Evolutionary conservation across 768 basidiomycete species (phyloP).

Genomic region (Tylopilus cervinicoccineus): DNA sequence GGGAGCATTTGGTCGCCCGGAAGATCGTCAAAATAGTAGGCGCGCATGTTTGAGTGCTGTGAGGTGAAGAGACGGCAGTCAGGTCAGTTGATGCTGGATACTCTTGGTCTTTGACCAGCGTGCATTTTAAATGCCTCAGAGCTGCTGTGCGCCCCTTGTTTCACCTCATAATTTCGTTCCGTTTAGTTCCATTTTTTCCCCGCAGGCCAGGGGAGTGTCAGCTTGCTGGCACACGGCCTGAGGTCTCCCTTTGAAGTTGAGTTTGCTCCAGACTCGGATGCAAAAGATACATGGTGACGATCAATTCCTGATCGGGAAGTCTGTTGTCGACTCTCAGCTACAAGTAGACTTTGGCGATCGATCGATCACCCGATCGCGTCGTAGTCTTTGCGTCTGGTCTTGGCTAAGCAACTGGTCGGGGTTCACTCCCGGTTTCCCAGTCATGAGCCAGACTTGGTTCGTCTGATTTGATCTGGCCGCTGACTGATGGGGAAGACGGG

Average conservation of each 20-base stretch:
- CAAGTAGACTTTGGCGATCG: no score
- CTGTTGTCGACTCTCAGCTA: no score
- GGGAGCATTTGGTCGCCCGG: conserved; percentile 78
- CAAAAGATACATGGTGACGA: not conserved
- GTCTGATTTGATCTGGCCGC: no score
- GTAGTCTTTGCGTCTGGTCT: no score
- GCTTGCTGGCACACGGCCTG: not conserved
- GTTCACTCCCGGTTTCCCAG: no score
- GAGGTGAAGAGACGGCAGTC: no score
- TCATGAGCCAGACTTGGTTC: no score
- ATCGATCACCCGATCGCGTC: no score
- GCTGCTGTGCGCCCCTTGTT: not conserved
- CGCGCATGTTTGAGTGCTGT: conserved; percentile 48
- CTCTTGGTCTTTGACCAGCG: not conserved
- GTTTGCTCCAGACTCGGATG: not conserved
- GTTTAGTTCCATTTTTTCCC: no score
- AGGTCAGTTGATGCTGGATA: not conserved
- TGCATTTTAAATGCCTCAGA: not conserved
- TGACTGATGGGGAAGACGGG: no score
- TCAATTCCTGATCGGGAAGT: not conserved
- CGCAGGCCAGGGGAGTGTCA: not conserved
- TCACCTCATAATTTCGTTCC: not conserved
- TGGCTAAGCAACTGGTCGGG: no score
- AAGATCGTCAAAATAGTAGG: conserved; percentile 71
- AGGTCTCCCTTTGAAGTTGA: not conserved